Percentiles rank a stretch among this genome's conserved stretches.
Evolutionary conservation across 2,329 filamentous ascomycete genomes (phyloP).

Genomic region (Aspergillus pseudonomiae): DNA sequence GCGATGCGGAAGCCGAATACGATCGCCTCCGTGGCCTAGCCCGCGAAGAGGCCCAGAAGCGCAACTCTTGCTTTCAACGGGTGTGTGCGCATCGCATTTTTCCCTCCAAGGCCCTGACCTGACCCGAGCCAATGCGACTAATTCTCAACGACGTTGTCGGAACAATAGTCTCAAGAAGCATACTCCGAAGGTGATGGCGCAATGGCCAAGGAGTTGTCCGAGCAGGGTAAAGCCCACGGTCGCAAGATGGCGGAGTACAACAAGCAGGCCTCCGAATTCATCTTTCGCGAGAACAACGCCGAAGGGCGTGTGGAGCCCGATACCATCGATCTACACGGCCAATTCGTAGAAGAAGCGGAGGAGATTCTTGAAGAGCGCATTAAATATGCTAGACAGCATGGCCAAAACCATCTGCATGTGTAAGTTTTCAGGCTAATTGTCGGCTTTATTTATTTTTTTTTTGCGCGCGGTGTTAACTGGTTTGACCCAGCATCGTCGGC

Average conservation of each 20-base stretch:
- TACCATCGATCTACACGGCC: slow-evolving; percentile 91
- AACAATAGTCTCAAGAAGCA: slow-evolving; percentile 69
- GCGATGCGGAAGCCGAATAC: slow-evolving; percentile 80
- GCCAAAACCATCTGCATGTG: slow-evolving; percentile 84
- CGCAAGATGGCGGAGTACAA: slow-evolving; percentile 86
- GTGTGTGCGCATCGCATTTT: slow-evolving; percentile 45
- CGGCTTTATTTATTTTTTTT: too few relatives aligned
- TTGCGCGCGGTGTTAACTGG: background rate
- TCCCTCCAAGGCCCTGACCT: background rate
- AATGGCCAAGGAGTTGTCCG: slow-evolving; percentile 77
- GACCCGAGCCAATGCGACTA: background rate
- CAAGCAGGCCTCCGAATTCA: slow-evolving; percentile 86
- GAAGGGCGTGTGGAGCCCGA: slow-evolving; percentile 72
- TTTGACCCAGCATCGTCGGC: slow-evolving; percentile 73
- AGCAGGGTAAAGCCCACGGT: slow-evolving; percentile 83
- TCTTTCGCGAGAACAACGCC: slow-evolving; percentile 94
- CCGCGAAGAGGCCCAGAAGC: slow-evolving; percentile 76
- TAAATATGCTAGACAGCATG: slow-evolving; percentile 70
- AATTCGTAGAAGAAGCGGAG: slow-evolving; percentile 93
- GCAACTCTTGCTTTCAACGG: slow-evolving; percentile 73
- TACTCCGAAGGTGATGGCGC: slow-evolving; percentile 83
- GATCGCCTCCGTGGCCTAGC: slow-evolving; percentile 86
- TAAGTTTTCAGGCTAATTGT: slow-evolving; percentile 39
- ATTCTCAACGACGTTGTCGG: background rate
- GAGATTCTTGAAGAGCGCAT: slow-evolving; percentile 86